Evolutionary conservation across 164 flowering plant species (phyloP), one percentile per base, ranked within the genome.

Genomic region (Annona cherimola): DNA sequence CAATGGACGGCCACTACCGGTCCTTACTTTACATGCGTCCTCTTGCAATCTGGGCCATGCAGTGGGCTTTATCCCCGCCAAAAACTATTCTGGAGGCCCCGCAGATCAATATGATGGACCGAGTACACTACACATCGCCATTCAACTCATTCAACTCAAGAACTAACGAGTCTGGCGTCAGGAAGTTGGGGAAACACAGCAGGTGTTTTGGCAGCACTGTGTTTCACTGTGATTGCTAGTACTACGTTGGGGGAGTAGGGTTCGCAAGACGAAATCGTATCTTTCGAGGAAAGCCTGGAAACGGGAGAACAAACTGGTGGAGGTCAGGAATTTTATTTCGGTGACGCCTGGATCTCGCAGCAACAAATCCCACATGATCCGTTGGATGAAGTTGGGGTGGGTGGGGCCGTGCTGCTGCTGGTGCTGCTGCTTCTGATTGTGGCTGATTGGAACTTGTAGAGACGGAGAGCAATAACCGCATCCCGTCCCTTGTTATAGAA

Each of bases 21-120:
- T 91, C 98, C 5, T 78, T 93, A 16, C 83, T 91, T 66, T 91
- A 93, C 60, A 93, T 93, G 98, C 83, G 98, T 62, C 98, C 96
- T 2, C 90, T 93, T 43, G 82, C 98, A 35, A 93, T 93, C 19
- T 93, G 98, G 98, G 93, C 92, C 42, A 93, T 93, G 98, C 98
- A 93, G 45, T 90, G 86, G 85, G 93, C 98, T 0, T 71, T 89
- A 63, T 80, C 95, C 5, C 70, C 84, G 71, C 97, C 98, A 0
- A 91, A 83, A 77, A 83, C 92, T 42, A 81, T 87, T 66, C 83
- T 89, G 0, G 86, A 89, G 42, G 92, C 96, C 42, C 98, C 98
- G 5, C 74, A 78, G 70, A 77, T 90, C 61, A 90, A 86, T 71
- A 71, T 88, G 69, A 94, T 94, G 94, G 97, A 94, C 50, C 83